These are phyloP conservation scores for Fraxinus excelsior DNA, from an alignment of 257 asterid genomes.

Conservation along the genomic window DNA sequence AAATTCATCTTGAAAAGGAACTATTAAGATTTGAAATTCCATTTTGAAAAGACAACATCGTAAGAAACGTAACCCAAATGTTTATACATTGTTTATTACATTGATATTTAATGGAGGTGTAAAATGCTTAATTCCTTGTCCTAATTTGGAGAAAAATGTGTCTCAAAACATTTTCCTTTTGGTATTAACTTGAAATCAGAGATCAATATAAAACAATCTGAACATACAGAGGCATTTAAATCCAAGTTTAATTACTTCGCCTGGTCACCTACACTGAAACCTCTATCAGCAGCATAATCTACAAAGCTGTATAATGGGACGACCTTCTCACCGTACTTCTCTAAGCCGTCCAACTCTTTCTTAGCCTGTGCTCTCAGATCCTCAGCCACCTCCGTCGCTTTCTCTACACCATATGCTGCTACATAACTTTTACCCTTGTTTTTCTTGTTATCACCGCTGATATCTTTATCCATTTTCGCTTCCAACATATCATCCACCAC, in stretches of 20 bases:
- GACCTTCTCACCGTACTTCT: constrained; percentile 76
- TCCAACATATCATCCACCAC: constrained; percentile 70
- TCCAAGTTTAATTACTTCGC: not conserved
- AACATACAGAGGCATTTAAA: not conserved
- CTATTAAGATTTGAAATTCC: no score
- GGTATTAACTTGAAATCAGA: not conserved
- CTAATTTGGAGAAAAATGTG: not conserved
- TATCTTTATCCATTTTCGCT: constrained; percentile 36
- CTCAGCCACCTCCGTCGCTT: constrained; percentile 85
- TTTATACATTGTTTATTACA: no score
- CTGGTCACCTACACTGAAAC: constrained; percentile 37
- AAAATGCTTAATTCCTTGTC: not conserved
- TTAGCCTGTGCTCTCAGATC: constrained; percentile 74
- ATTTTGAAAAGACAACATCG: no score
- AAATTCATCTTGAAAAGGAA: no score
- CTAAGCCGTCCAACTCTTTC: constrained; percentile 64
- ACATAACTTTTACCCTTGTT: constrained; percentile 73
- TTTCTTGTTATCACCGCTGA: constrained; percentile 27
- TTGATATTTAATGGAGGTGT: no score
- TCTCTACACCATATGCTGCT: constrained; percentile 77
- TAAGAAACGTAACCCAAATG: no score
- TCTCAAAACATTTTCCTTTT: not conserved
- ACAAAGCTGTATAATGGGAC: constrained; percentile 77
- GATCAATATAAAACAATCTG: not conserved
- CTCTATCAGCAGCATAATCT: constrained; percentile 91